Evolutionary conservation across 495 filamentous ascomycete genomes (phyloP), one percentile per base, ranked within the genome.

Genomic region (Trichocladium antarcticum): DNA sequence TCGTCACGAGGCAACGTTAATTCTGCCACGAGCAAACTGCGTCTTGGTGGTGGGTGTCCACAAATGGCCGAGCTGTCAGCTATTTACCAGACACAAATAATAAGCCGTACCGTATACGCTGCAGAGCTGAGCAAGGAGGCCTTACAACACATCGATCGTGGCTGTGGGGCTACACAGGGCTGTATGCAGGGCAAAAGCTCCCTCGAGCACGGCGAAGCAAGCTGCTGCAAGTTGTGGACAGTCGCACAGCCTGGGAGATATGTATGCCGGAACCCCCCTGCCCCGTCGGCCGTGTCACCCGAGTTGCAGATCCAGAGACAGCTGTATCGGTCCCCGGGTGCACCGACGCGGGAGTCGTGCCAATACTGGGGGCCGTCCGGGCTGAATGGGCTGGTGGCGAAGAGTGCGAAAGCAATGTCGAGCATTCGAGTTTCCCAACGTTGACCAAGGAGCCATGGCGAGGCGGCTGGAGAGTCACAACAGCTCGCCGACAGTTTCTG

Each of bases 241-340:
- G 24, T 37, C 40, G 28, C 45, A 42, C 17, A 1, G 7, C 16
- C 38, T 19, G 42, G 19, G 15, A 15, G 10, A 42, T 11, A 36
- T 49, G 46, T 17, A 36, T 49, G 46, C 20, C n/a, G 46, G n/a
- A 22, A 42, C 29, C 45, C 46, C 37, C 29, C 36, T 39, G 37
- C 14, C 19, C 24, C 46, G 37, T 17, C 38, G 37, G 38, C 19
- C 5, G 46, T 42, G 21, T 42, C 6, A 32, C 38, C 46, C 37
- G 28, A 35, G 19, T 11, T 14, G 9, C 16, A 12, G 17, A n/a
- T n/a, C n/a, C n/a, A n/a, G n/a, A n/a, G n/a, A 21, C 20, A 2
- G 20, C 37, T 6, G 36, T 17, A 36, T 37, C 42, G 31, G 32
- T 34, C 19, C 6, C 15, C 11, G 14, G 39, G 16, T 17, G 37